Conservation (phyloP, 2,329 filamentous ascomycete genomes). For the Cryphonectria japonica region DNA sequence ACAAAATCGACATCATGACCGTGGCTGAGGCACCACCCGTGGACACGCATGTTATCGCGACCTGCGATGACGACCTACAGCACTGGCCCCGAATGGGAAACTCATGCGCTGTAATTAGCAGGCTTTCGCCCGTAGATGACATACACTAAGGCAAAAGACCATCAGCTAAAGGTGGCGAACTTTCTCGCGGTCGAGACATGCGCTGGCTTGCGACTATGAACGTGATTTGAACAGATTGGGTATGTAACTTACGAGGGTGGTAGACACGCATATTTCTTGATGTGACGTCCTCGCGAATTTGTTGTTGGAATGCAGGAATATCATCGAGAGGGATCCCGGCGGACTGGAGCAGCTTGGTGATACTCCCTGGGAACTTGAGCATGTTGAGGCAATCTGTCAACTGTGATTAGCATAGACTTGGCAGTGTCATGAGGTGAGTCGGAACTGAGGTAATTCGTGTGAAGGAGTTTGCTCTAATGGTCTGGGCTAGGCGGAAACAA, state of each 20-base stretch:
- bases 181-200: not conserved
- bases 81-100: not conserved
- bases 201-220: not conserved
- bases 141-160: not conserved
- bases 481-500: not conserved
- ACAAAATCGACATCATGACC: not conserved
- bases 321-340: constrained; percentile 10
- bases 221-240: not conserved
- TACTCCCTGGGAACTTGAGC: constrained; percentile 11
- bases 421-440: not conserved
- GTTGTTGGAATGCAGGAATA: constrained; percentile 1
- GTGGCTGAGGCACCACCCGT: not conserved
- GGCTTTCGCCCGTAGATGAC: constrained; percentile 1
- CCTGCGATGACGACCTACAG: not conserved
- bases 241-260: constrained; percentile 14
- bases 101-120: not conserved
- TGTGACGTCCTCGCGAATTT: constrained; percentile 7
- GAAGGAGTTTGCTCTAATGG: not conserved
- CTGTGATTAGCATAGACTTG: not conserved
- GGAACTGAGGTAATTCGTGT: not conserved
- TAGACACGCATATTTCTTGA: constrained; percentile 12
- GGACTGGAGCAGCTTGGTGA: constrained; percentile 6
- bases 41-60: not conserved
- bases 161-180: not conserved
- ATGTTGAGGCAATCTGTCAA: constrained; percentile 12